A percentile compares a stretch with the other conserved stretches of the same genome.
Conservation (phyloP, 1,139 yeast species). For the Blastobotrys illinoisensis region DNA sequence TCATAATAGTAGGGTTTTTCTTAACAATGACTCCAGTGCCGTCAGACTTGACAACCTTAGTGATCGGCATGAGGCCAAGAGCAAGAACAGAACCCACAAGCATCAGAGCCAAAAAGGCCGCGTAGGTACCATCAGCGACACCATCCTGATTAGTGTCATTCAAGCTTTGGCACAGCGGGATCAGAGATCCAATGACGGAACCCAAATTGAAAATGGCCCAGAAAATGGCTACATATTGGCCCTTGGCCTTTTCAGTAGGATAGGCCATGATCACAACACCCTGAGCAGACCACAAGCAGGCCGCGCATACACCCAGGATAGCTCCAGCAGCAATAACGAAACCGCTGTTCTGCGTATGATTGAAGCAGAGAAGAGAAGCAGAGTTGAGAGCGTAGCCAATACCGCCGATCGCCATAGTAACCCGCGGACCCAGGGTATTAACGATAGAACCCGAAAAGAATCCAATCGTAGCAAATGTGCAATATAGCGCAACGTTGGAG, state of each 20-base stretch:
- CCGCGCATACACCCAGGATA: slow-evolving; percentile 52
- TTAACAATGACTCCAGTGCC: slow-evolving; percentile 46
- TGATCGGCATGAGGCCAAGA: slow-evolving; percentile 44
- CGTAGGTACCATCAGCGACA: slow-evolving; percentile 43
- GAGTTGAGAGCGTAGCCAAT: slow-evolving; percentile 53
- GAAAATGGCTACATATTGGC: slow-evolving; percentile 47
- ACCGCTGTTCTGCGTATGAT: slow-evolving; percentile 46
- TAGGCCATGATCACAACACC: slow-evolving; percentile 55
- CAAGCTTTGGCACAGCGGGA: slow-evolving; percentile 22
- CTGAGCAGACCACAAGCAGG: slow-evolving; percentile 57
- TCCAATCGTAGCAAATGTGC: slow-evolving; percentile 49
- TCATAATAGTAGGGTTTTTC: slow-evolving; percentile 45
- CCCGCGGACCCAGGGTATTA: slow-evolving; percentile 47
- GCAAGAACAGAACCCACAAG: slow-evolving; percentile 45
- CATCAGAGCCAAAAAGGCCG: slow-evolving; percentile 55
- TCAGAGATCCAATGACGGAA: slow-evolving; percentile 41
- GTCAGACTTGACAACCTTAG: slow-evolving; percentile 47
- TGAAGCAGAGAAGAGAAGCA: slow-evolving; percentile 46
- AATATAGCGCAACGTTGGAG: slow-evolving; percentile 50
- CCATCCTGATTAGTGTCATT: slow-evolving; percentile 32
- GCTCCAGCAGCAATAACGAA: slow-evolving; percentile 59
- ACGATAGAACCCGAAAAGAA: slow-evolving; percentile 57
- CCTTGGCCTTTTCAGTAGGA: slow-evolving; percentile 52
- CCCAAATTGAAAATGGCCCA: slow-evolving; percentile 64
- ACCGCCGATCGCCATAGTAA: slow-evolving; percentile 50